These are phyloP conservation scores for Elsinoe perseae DNA, from an alignment of 2,329 filamentous ascomycete species.

Conservation along the genomic window DNA sequence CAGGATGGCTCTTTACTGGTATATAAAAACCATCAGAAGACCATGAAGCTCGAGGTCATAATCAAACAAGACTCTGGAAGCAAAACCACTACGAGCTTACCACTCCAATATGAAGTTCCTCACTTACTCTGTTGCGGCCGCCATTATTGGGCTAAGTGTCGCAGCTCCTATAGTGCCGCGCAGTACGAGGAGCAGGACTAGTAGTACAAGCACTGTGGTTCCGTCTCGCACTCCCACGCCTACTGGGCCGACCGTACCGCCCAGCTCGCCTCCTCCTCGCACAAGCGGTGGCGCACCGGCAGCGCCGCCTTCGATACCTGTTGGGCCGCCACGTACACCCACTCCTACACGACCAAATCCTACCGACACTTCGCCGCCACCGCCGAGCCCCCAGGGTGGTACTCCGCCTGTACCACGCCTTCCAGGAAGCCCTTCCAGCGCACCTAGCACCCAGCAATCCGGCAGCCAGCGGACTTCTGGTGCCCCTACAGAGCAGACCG, in stretches of 20 bases:
- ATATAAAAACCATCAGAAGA: not conserved
- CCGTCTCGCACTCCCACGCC: too few species aligned
- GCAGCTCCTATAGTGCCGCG: not conserved
- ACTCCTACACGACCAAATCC: not conserved
- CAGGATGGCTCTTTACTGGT: not conserved
- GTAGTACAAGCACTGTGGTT: not conserved
- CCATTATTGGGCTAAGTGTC: not conserved
- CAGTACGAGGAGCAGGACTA: not conserved
- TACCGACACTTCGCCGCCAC: not conserved
- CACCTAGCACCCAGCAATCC: not conserved
- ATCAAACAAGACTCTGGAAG: not conserved
- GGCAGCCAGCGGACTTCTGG: not conserved
- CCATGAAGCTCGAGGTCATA: not conserved
- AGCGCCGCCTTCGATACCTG: too few species aligned
- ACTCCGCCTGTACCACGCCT: not conserved
- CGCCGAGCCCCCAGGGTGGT: not conserved
- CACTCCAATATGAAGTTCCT: not conserved
- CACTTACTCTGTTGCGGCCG: not conserved
- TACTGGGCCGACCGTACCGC: too few species aligned
- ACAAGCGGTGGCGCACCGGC: too few species aligned
- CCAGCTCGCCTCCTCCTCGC: too few species aligned
- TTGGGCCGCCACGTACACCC: too few species aligned
- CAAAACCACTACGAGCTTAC: not conserved
- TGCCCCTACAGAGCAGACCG: not conserved
- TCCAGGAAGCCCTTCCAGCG: not conserved